Percentiles rank a stretch among this genome's conserved stretches.
Evolutionary conservation across 805 yeast genomes (phyloP).

Genomic region (Alloascoidea africana): DNA sequence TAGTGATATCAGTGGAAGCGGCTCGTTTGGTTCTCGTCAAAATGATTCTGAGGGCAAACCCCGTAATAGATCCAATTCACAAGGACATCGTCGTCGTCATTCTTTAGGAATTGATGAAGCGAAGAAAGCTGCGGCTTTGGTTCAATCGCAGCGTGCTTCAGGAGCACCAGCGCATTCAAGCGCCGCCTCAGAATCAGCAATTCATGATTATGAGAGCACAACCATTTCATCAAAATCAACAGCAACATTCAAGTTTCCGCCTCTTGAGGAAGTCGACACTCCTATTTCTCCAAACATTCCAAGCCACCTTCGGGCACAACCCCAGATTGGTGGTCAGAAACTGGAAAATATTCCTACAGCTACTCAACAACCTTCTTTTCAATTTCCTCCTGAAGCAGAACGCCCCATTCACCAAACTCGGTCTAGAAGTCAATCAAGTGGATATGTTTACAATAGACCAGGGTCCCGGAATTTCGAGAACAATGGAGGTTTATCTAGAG

Average conservation of each 20-base stretch:
- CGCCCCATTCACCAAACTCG: too few species aligned
- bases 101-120: constrained; percentile 88
- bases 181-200: constrained; percentile 26
- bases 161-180: constrained; percentile 8
- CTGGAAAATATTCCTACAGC: not conserved
- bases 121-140: constrained; percentile 90
- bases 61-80: constrained; percentile 14
- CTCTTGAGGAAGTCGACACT: constrained; percentile 20
- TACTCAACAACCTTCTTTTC: not conserved
- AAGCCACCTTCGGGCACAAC: not conserved
- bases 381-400: not conserved
- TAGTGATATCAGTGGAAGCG: constrained; percentile 3
- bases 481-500: constrained; percentile 2
- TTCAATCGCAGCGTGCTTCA: constrained; percentile 43
- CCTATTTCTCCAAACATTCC: constrained; percentile 42
- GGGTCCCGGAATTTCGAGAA: constrained; percentile 9
- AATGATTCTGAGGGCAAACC: not conserved
- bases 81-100: constrained; percentile 84
- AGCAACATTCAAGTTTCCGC: constrained; percentile 38
- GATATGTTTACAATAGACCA: constrained; percentile 7
- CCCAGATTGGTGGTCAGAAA: constrained; percentile 1
- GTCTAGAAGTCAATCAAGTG: constrained; percentile 6
- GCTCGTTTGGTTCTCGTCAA: not conserved
- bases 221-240: constrained; percentile 13
- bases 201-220: constrained; percentile 11